phyloP scores from a whole-genome alignment of 768 basidiomycete species.

The Lanmaoa rubissima region DNA sequence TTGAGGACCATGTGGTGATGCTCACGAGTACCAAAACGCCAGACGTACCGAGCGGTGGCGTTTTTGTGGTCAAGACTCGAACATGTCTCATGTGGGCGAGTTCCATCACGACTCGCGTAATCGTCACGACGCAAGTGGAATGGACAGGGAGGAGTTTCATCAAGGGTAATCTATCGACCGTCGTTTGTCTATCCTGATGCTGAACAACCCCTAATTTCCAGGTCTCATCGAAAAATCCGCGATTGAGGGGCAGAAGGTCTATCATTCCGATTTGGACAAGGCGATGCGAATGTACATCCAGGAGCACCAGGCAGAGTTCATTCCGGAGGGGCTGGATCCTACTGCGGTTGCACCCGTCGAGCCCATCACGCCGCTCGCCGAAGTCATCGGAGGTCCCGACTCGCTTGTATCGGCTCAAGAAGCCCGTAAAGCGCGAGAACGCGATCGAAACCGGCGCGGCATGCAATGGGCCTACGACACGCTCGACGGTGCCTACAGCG shows the following conservation, averaged over 20 bases:
- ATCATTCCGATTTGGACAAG: conserved; percentile 78
- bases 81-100: conserved; percentile 97
- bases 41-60: conserved; percentile 91
- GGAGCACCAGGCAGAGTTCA: conserved; percentile 86
- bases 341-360: conserved; percentile 49
- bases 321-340: conserved; percentile 75
- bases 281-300: conserved; percentile 88
- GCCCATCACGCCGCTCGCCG: conserved; percentile 30
- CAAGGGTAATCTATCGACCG: conserved; percentile 54
- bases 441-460: conserved; percentile 66
- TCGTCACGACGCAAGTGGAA: conserved; percentile 90
- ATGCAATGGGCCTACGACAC: conserved; percentile 91
- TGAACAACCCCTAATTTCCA: conserved; percentile 30
- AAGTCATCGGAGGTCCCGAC: conserved; percentile 10
- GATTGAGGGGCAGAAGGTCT: conserved; percentile 88
- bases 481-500: conserved; percentile 69
- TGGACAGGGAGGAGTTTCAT: conserved; percentile 98
- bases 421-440: conserved; percentile 53
- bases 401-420: conserved; percentile 6
- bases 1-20: conserved; percentile 78
- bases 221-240: conserved; percentile 92
- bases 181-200: not conserved
- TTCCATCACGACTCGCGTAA: conserved; percentile 65
- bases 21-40: conserved; percentile 90
- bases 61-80: conserved; percentile 90